A percentile compares a stretch with the other conserved stretches of the same genome.
phyloP scores from a whole-genome alignment of 179 eudicot species.

The Spinacia oleracea region DNA sequence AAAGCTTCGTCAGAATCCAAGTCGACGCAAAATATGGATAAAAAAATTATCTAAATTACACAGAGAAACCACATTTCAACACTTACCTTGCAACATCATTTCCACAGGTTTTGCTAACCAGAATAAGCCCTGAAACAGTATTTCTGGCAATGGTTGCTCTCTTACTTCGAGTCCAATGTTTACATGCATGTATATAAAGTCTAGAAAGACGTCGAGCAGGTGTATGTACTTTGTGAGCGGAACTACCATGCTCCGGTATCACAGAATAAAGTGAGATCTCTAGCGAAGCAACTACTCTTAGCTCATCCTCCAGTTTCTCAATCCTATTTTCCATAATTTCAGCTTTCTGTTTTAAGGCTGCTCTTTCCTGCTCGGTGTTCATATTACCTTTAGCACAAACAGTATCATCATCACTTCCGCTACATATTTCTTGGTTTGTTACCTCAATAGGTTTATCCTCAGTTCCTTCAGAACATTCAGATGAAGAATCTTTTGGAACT shows the following conservation, averaged over 20 bases:
- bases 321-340: constrained; percentile 64
- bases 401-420: constrained; percentile 24
- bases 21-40: background rate
- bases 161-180: constrained; percentile 67
- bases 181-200: constrained; percentile 78
- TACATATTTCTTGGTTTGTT: constrained; percentile 43
- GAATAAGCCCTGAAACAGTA: constrained; percentile 76
- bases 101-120: constrained; percentile 80
- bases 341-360: constrained; percentile 45
- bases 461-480: constrained; percentile 45
- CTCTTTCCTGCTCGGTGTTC: constrained; percentile 30
- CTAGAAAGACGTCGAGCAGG: constrained; percentile 94
- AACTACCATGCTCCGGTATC: constrained; percentile 86
- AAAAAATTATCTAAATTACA: background rate
- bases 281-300: constrained; percentile 91
- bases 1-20: constrained; percentile 18
- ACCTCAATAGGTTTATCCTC: constrained; percentile 47
- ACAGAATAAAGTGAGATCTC: constrained; percentile 85
- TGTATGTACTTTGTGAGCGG: constrained; percentile 87
- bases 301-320: constrained; percentile 76
- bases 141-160: constrained; percentile 71
- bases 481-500: constrained; percentile 34
- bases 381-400: constrained; percentile 25
- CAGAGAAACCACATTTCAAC: background rate
- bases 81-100: constrained; percentile 84